Conservation (phyloP, 257 asterid genomes). For the Ajuga chamaepitys region DNA sequence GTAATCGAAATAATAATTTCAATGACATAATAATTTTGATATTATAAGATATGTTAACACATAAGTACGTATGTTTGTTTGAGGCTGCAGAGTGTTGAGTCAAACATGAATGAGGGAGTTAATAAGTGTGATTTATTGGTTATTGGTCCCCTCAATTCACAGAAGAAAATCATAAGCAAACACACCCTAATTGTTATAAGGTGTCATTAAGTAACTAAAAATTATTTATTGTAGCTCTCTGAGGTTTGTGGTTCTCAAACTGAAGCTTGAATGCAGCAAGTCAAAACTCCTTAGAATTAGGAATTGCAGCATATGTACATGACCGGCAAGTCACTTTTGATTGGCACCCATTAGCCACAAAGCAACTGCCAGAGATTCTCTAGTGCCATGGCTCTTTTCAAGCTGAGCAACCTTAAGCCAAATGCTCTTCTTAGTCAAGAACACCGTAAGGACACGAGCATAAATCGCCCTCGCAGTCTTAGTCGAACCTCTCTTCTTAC, state of each 20-base stretch:
- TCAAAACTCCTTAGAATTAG: conserved; percentile 93
- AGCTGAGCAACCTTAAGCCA: conserved; percentile 99
- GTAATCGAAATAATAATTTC: too few relatives aligned
- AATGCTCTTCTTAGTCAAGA: conserved; percentile 84
- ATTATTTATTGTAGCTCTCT: conserved; percentile 79
- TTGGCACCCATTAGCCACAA: conserved; percentile 97
- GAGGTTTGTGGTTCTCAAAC: conserved; percentile 90
- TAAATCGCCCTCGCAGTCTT: conserved; percentile 91
- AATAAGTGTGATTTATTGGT: too few relatives aligned
- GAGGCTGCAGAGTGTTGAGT: too few relatives aligned
- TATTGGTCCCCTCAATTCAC: too few relatives aligned
- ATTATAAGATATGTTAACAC: too few relatives aligned
- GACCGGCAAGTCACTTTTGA: conserved; percentile 98
- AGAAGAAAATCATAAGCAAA: too few relatives aligned
- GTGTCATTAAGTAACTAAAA: too few relatives aligned
- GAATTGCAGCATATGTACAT: conserved; percentile 94
- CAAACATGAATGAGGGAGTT: too few relatives aligned
- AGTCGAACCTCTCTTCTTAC: conserved; percentile 81
- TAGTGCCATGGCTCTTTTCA: conserved; percentile 86
- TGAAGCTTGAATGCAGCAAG: conserved; percentile 97
- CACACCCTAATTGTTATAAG: too few relatives aligned
- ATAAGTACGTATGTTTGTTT: too few relatives aligned
- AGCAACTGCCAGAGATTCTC: conserved; percentile 83
- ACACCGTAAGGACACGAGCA: conserved; percentile 71
- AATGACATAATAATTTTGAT: too few relatives aligned